phyloP scores from a whole-genome alignment of 2,329 filamentous ascomycete species.

The Fusarium coffeatum region DNA sequence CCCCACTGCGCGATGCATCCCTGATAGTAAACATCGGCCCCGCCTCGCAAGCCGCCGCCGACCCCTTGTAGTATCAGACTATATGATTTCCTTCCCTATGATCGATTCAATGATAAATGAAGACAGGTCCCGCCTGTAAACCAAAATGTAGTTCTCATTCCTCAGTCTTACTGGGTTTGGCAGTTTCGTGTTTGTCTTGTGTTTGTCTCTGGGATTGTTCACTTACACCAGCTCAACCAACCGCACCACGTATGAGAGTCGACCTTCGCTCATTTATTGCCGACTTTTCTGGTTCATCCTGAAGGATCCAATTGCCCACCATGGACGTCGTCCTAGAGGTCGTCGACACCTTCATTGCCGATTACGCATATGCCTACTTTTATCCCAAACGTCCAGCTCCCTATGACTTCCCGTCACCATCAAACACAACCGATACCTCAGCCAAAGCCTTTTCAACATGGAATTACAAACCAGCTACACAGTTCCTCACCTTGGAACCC shows the following conservation, averaged over 20 bases:
- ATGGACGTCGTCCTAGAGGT: slow-evolving; percentile 96
- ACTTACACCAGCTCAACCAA: slow-evolving; percentile 21
- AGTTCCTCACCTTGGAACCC: slow-evolving; percentile 76
- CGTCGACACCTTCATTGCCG: slow-evolving; percentile 83
- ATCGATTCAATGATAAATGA: slow-evolving; percentile 34
- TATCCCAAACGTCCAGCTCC: slow-evolving; percentile 70
- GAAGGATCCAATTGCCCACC: slow-evolving; percentile 47
- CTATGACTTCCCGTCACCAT: slow-evolving; percentile 62
- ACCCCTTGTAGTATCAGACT: slow-evolving; percentile 34
- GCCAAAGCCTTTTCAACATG: slow-evolving; percentile 68
- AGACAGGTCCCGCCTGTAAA: slow-evolving; percentile 5
- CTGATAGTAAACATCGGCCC: slow-evolving; percentile 33
- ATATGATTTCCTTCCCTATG: slow-evolving; percentile 19
- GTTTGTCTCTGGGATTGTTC: neutral
- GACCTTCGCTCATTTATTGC: slow-evolving; percentile 1
- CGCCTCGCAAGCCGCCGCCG: slow-evolving; percentile 40
- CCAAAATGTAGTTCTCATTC: neutral
- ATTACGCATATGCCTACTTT: slow-evolving; percentile 78
- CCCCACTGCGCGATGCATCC: slow-evolving; percentile 23
- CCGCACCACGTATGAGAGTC: neutral
- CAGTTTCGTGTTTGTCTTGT: neutral
- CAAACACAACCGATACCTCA: slow-evolving; percentile 64
- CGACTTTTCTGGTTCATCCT: neutral
- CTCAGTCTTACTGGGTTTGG: neutral
- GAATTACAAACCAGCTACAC: slow-evolving; percentile 78